A percentile compares a stretch with the other conserved stretches of the same genome.
phyloP scores from a whole-genome alignment of 441 rosid genomes.

The Adansonia madagascariensis region DNA sequence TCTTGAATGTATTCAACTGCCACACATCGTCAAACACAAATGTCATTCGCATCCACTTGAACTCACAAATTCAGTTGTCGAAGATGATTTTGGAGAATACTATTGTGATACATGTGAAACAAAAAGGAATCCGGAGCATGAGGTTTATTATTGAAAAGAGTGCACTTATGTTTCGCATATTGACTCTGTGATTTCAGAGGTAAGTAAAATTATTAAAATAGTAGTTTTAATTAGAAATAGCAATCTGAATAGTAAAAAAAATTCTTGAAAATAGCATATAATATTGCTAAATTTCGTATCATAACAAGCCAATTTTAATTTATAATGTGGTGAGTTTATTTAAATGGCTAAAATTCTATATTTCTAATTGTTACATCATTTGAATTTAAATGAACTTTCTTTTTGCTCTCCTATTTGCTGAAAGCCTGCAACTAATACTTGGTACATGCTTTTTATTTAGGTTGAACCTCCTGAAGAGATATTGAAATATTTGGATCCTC shows the following conservation, averaged over 20 bases:
- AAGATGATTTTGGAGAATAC: background rate
- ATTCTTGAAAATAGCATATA: background rate
- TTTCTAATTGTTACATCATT: background rate
- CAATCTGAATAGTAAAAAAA: background rate
- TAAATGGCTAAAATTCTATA: too few relatives aligned
- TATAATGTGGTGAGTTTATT: too few relatives aligned
- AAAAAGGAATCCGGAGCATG: background rate
- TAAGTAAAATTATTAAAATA: background rate
- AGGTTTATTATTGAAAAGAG: constrained; percentile 15
- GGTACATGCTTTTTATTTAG: background rate
- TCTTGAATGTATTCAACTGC: constrained; percentile 17
- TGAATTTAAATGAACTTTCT: background rate
- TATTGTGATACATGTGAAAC: constrained; percentile 18
- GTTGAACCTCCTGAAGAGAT: constrained; percentile 13
- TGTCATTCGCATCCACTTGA: constrained; percentile 10
- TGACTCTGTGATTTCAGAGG: constrained; percentile 22
- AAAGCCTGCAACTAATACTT: background rate
- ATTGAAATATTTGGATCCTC: background rate
- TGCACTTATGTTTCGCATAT: background rate
- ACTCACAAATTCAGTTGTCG: background rate
- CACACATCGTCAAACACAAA: background rate
- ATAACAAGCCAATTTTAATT: background rate
- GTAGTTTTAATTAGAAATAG: background rate
- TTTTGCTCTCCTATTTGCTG: background rate
- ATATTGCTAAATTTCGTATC: background rate